Evolutionary conservation across 148 eudicot species (phyloP).

Genomic region (Beta vulgaris): DNA sequence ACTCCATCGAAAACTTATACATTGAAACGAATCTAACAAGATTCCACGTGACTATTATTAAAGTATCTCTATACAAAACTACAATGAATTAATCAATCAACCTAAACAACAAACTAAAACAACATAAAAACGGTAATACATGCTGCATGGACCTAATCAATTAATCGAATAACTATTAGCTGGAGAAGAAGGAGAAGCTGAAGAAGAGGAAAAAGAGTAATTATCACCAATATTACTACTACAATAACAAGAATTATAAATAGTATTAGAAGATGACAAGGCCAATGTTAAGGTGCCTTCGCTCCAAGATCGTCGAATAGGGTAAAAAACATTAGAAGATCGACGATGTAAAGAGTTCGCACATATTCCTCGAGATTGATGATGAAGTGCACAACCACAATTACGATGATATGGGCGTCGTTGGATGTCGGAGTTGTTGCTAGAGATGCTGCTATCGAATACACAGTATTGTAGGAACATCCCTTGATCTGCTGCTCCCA

Average conservation of each 20-base stretch:
- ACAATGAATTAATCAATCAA: too few relatives aligned
- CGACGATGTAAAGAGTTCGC: neutral
- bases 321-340: neutral
- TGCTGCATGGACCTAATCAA: too few relatives aligned
- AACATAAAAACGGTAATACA: too few relatives aligned
- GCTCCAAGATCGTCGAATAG: constrained; percentile 9
- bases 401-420: constrained; percentile 46
- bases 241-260: neutral
- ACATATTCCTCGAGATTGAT: constrained; percentile 18
- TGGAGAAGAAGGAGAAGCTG: neutral
- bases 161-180: too few relatives aligned
- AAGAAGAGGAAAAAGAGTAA: neutral
- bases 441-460: constrained; percentile 40
- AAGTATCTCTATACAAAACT: too few relatives aligned
- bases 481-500: constrained; percentile 22
- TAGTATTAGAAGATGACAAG: neutral
- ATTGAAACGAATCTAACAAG: too few relatives aligned
- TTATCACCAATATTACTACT: neutral
- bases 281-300: constrained; percentile 6
- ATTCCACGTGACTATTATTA: too few relatives aligned
- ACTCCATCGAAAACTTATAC: too few relatives aligned
- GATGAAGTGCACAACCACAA: constrained; percentile 46
- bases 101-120: too few relatives aligned
- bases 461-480: constrained; percentile 24
- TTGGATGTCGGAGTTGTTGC: constrained; percentile 32